Percentiles rank a stretch among this genome's conserved stretches.
Evolutionary conservation across 208 protist species (phyloP).

Genomic region (Acanthamoeba royreba): DNA sequence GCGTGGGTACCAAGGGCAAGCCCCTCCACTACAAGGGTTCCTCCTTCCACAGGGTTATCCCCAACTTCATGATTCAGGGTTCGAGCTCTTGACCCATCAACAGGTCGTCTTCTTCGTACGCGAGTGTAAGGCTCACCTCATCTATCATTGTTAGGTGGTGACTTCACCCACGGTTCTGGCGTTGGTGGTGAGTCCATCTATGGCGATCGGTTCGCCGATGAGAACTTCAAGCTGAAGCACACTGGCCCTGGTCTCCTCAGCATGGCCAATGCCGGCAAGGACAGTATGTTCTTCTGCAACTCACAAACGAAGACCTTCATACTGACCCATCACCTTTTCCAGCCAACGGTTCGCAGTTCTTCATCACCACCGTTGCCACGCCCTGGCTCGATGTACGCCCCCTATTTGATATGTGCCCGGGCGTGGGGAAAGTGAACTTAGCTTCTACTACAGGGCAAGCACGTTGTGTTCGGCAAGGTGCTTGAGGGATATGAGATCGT

Average conservation of each 20-base stretch:
- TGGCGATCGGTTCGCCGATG: conserved; percentile 92
- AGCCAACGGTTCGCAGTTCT: conserved; percentile 84
- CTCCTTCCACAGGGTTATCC: conserved; percentile 73
- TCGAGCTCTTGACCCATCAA: not conserved
- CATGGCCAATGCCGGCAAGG: conserved; percentile 85
- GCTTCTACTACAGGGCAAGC: conserved; percentile 79
- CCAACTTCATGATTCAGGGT: conserved; percentile 89
- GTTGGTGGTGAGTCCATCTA: conserved; percentile 98
- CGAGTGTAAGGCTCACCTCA: not conserved
- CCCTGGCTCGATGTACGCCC: conserved; percentile 61
- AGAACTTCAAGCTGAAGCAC: conserved; percentile 95
- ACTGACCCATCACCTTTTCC: not conserved
- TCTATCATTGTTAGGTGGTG: conserved; percentile 83
- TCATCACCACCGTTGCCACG: conserved; percentile 68
- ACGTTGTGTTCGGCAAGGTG: conserved; percentile 93
- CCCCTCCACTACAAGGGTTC: conserved; percentile 95
- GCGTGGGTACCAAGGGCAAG: conserved; percentile 89
- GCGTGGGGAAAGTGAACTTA: too few species aligned
- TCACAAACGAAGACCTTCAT: too few species aligned
- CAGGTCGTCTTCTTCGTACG: not conserved
- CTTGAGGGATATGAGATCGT: conserved; percentile 70
- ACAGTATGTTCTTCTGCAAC: not conserved
- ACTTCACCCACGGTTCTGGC: conserved; percentile 95
- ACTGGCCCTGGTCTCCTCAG: conserved; percentile 87
- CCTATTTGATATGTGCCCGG: too few species aligned